phyloP scores from a whole-genome alignment of 2,329 filamentous ascomycete genomes.

The Sclerotinia sclerotiorum region DNA sequence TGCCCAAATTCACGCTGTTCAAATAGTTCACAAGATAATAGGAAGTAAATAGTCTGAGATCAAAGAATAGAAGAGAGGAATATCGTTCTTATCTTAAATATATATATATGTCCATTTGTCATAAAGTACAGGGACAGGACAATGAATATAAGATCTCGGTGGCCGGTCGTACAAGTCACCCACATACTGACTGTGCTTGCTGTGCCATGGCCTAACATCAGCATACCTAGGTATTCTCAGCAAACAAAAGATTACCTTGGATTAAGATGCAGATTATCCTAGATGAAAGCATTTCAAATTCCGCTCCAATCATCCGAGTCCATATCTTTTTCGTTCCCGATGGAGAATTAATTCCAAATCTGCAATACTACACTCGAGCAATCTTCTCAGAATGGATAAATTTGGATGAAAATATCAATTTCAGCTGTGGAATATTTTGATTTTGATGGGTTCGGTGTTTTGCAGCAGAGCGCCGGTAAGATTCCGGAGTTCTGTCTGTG shows the following conservation, averaged over 20 bases:
- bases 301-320: not conserved
- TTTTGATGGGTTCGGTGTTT: not conserved
- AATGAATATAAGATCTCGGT: not conserved
- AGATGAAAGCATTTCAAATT: not conserved
- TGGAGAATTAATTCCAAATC: not conserved
- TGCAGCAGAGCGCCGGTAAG: not conserved
- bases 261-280: not conserved
- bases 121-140: not conserved
- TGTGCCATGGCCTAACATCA: conserved; percentile 8
- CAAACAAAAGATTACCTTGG: not conserved
- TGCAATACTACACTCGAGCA: not conserved
- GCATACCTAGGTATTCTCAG: not conserved
- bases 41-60: not conserved
- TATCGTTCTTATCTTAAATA: not conserved
- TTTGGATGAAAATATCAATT: not conserved
- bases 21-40: not conserved
- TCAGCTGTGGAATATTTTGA: not conserved
- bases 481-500: conserved; percentile 9
- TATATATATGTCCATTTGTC: not conserved
- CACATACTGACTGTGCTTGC: not conserved
- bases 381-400: not conserved
- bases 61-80: not conserved
- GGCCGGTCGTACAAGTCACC: not conserved
- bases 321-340: not conserved
- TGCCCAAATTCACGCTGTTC: not conserved